Evolutionary conservation across 2,329 filamentous ascomycete species (phyloP), one percentile per base, ranked within the genome.

Genomic region (Orbilia brochopaga): DNA sequence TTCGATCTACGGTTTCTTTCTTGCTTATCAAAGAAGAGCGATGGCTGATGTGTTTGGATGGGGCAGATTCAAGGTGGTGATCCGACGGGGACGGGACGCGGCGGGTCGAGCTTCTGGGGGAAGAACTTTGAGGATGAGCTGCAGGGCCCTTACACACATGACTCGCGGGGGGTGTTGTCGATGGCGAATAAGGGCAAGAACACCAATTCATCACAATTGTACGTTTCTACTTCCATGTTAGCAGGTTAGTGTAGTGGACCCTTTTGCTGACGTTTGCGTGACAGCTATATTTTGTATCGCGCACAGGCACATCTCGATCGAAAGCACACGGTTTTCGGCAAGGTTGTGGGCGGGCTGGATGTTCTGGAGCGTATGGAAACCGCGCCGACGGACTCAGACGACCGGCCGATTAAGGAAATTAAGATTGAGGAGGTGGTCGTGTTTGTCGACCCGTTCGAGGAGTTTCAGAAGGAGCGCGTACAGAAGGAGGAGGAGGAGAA

Each of bases 111-210:
- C 77, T 87, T 96, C 70, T 99, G 94, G 94, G 90, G 90, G 67
- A 96, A 95, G 80, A 90, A 92, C 73, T 99, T 99, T 77, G 84
- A 89, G 59, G 94, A 99, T 79, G 94, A 99, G 78, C 89, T 97
- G 74, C 92, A 97, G 15, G 92, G 92, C 0, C 91, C 93, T 0
- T 80, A 92, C 44, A 89, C 88, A n/a, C 94, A 99, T 77, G 89
- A 91, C 77, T 81, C 84, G 0, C 84, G 92, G 27, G 94, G 94
- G 11, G 85, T 92, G 0, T 78, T 95, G 24, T 92, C 89, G 75
- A 99, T 99, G 94, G 94, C 94, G 44, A 99, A 99, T 80, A 99
- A 99, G 79, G 94, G 94, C 67, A 97, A 97, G 78, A 93, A 97
- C 78, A 97, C 93, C 21, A 99, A 99, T 80, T 94, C 90, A 7